A percentile compares a stretch with the other conserved stretches of the same genome.
Conservation (phyloP, 108 stramenopile species). For the Skeletonema grethae region DNA sequence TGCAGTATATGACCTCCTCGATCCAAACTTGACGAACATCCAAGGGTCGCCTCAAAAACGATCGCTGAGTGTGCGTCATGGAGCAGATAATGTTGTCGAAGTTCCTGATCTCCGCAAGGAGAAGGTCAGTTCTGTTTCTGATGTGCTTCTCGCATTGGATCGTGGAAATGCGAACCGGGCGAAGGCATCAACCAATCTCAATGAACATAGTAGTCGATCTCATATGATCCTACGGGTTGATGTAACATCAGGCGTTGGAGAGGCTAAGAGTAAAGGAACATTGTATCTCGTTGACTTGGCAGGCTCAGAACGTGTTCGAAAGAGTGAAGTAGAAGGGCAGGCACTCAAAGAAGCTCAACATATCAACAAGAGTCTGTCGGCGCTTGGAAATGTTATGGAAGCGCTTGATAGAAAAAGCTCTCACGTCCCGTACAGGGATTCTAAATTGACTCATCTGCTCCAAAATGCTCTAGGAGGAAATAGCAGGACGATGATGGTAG, state of each 20-base stretch:
- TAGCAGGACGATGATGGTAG: slow-evolving; percentile 95
- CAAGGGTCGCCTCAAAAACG: slow-evolving; percentile 56
- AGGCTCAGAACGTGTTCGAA: slow-evolving; percentile 98
- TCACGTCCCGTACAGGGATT: slow-evolving; percentile 95
- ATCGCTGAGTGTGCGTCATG: slow-evolving; percentile 75
- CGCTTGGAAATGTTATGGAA: slow-evolving; percentile 98
- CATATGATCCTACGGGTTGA: slow-evolving; percentile 96
- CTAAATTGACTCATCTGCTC: slow-evolving; percentile 93
- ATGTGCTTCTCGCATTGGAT: slow-evolving; percentile 83
- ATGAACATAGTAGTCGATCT: slow-evolving; percentile 92
- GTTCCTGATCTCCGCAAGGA: slow-evolving; percentile 95
- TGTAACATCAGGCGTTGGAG: slow-evolving; percentile 75
- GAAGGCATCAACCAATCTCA: slow-evolving; percentile 95
- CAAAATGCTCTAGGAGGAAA: slow-evolving; percentile 97
- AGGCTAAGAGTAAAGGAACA: slow-evolving; percentile 76
- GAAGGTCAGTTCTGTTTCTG: slow-evolving; percentile 69
- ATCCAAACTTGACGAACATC: slow-evolving; percentile 26
- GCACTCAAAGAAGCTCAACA: slow-evolving; percentile 96
- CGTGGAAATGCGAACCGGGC: slow-evolving; percentile 92
- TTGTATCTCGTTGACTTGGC: slow-evolving; percentile 98
- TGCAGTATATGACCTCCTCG: slow-evolving; percentile 79
- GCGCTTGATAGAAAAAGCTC: slow-evolving; percentile 88
- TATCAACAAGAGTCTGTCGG: slow-evolving; percentile 98
- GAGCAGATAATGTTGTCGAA: slow-evolving; percentile 79
- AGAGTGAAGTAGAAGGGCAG: slow-evolving; percentile 91